Evolutionary conservation across 2,329 filamentous ascomycete genomes (phyloP).

Genomic region (Pyrenochaeta sp.): DNA sequence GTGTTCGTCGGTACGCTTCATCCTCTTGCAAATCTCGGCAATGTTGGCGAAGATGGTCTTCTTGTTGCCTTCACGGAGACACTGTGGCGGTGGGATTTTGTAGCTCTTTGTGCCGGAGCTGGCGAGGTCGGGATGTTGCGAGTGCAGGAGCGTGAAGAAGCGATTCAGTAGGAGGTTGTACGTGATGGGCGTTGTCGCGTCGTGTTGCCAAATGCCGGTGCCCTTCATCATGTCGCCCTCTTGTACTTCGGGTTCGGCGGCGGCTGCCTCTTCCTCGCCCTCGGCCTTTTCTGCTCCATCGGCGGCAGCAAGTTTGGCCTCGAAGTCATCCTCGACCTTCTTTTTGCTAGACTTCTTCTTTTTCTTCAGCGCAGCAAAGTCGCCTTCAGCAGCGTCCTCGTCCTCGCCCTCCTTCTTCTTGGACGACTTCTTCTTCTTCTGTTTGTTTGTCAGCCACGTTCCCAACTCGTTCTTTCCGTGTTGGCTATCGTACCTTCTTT

Average conservation of each 20-base stretch:
- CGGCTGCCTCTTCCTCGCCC: constrained; percentile 57
- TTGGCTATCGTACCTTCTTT: constrained; percentile 63
- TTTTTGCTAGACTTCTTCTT: constrained; percentile 84
- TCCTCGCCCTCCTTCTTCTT: constrained; percentile 66
- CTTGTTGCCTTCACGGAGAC: constrained; percentile 99
- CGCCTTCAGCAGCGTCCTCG: constrained; percentile 62
- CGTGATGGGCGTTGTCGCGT: constrained; percentile 77
- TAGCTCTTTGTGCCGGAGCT: constrained; percentile 91
- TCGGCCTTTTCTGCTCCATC: constrained; percentile 61
- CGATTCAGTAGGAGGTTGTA: constrained; percentile 87
- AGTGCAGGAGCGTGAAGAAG: constrained; percentile 93
- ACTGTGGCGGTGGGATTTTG: constrained; percentile 99
- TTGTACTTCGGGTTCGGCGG: constrained; percentile 63
- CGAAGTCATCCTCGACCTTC: constrained; percentile 68
- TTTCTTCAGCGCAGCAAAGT: constrained; percentile 75
- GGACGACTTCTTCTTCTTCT: constrained; percentile 70
- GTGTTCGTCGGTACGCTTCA: constrained; percentile 99
- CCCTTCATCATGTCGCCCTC: constrained; percentile 83
- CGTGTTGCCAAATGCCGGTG: constrained; percentile 89
- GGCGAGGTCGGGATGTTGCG: constrained; percentile 96
- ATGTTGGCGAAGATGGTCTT: constrained; percentile 98
- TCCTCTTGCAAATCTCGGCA: constrained; percentile 96
- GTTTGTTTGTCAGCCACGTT: constrained; percentile 9
- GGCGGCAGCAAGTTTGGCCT: constrained; percentile 71
- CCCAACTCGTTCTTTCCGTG: not conserved